Evolutionary conservation across 2,329 filamentous ascomycete genomes (phyloP), one percentile per base, ranked within the genome.

Genomic region (Xylariales sp.): DNA sequence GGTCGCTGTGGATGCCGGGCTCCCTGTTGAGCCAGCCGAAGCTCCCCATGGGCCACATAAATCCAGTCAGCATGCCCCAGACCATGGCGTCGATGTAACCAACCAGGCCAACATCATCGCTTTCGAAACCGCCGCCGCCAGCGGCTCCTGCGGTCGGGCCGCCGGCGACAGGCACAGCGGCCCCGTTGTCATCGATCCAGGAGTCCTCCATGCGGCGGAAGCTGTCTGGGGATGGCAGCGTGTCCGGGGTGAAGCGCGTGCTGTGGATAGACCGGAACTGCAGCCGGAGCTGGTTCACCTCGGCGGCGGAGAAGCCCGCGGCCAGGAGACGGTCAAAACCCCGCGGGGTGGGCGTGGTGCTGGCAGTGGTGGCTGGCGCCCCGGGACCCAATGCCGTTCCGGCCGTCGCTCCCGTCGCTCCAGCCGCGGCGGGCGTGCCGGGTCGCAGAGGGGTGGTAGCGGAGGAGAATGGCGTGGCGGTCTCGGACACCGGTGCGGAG

Each of bases 21-120:
- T 95, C 88, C 42, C 90, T 74, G 47, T 91, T 75, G 34, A 94
- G 67, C 88, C 90, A 96, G 37, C 84, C 81, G 40, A 91, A 68
- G 52, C 87, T 89, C 0, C 88, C 91, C 8, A 97, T 62, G 4
- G 93, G 93, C 79, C 91, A 97, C 59, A 98, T 85, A 69, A 97
- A 98, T 1, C 93, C 93, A 53, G 93, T 86, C 42, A 94, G 68
- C 60, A 93, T 88, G 5, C 90, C 93, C 64, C 83, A 86, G 41
- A 97, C 72, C 67, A 96, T 78, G 53, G 94, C 83, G 54, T 97
- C 91, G 30, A 95, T 67, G 10, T 85, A 74, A 1, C 77, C 81
- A 13, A 60, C 52, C 34, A 67, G 64, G 19, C 63, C 63, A 2
- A 62, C 69, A 18, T 69, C 72, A 25, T 73, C 71, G 4, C 71